Evolutionary conservation across 441 rosid species (phyloP), one percentile per base, ranked within the genome.

Genomic region (Biscutella auriculata): DNA sequence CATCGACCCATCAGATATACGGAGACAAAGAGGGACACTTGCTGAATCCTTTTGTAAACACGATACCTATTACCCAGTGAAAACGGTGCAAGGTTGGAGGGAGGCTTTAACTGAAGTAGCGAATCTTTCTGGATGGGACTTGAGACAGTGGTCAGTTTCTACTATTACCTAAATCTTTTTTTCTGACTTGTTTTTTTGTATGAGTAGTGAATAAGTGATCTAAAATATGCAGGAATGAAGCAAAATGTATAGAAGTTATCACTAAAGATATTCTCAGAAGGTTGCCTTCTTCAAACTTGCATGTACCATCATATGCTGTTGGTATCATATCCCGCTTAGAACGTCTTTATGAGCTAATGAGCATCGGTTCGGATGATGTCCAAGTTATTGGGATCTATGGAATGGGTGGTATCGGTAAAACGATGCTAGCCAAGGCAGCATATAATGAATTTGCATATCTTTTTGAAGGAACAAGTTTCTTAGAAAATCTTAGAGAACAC

Each of bases 331-430:
- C 12, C 9, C 51, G 34, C 1, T 1, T 23, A 5, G 3, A 3
- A 0, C 5, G 0, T 0, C 16, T 63, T 11, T 0, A 1, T 12
- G 0, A 1, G 15, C 39, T 6, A 29, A 2, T 68, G 39, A 3
- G 26, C 16, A 0, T 4, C 0, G 44, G 45, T n/a, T 35, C 17
- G 0, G 35, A 23, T 7, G 60, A 23, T 7, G 60, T n/a, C n/a
- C n/a, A 4, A 2, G 0, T 7, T 6, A 37, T 65, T 1, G 67
- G 69, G 1, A 70, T 70, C 3, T 40, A 1, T 0, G 70, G 67
- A 12, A 66, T 62, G 67, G 66, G 72, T 33, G 76, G 78, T 9
- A 57, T 45, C 0, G 65, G 69, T 17, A 63, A 63, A 48, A 51
- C 64, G 6, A 49, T 44, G 1, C 19, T 72, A 14, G 72, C 69